Evolutionary conservation across 495 filamentous ascomycete species (phyloP).

Genomic region (Podospora pseudopauciseta): DNA sequence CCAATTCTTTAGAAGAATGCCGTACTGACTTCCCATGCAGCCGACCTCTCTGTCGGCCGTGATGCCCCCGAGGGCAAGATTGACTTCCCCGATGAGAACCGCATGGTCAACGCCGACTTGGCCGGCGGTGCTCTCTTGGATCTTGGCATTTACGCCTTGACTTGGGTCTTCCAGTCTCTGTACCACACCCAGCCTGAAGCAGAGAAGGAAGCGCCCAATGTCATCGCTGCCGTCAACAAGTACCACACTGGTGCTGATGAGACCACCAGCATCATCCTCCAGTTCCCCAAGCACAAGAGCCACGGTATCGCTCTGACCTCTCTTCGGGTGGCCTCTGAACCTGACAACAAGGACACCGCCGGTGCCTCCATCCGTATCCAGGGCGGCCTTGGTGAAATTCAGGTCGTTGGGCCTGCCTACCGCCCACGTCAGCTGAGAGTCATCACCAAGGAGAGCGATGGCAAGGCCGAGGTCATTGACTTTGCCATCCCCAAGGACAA

Average conservation of each 20-base stretch:
- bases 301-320: conserved; percentile 77
- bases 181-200: conserved; percentile 71
- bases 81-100: conserved; percentile 53
- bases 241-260: conserved; percentile 82
- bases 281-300: conserved; percentile 63
- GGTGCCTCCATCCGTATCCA: conserved; percentile 75
- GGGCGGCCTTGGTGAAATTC: conserved; percentile 81
- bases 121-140: conserved; percentile 84
- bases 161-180: conserved; percentile 90
- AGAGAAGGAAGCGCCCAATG: conserved; percentile 46
- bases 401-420: conserved; percentile 72
- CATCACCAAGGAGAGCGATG: conserved; percentile 44
- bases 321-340: conserved; percentile 65
- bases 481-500: conserved; percentile 59
- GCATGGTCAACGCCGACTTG: conserved; percentile 84
- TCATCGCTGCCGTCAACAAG: conserved; percentile 62
- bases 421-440: conserved; percentile 64
- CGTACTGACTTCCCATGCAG: conserved; percentile 22
- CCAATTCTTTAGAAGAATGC: background rate
- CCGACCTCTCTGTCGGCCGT: conserved; percentile 57
- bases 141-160: conserved; percentile 85
- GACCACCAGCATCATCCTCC: conserved; percentile 71
- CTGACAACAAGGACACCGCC: conserved; percentile 57
- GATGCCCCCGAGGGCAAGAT: conserved; percentile 39
- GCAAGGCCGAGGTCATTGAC: conserved; percentile 54